Percentiles rank a stretch among this genome's conserved stretches.
Evolutionary conservation across 495 filamentous ascomycete genomes (phyloP).

Genomic region (Hypoxylon rickii): DNA sequence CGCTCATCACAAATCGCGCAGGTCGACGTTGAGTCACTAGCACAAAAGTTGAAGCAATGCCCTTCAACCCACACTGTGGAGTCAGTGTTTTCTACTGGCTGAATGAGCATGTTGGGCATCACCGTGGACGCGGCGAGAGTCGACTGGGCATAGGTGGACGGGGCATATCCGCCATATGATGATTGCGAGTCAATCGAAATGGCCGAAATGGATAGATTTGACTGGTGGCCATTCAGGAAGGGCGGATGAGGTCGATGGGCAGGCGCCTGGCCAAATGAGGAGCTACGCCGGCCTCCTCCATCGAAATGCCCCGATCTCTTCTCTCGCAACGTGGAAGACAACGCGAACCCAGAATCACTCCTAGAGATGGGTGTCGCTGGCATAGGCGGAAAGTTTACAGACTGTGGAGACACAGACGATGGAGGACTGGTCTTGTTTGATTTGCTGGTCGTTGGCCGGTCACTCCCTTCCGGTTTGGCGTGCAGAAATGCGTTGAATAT

Average conservation of each 20-base stretch:
- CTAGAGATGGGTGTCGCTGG: conserved; percentile 78
- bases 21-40: conserved; percentile 66
- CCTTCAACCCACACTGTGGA: conserved; percentile 92
- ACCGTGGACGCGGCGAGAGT: conserved; percentile 98
- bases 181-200: conserved; percentile 74
- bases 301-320: conserved; percentile 97
- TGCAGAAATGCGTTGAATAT: conserved; percentile 93
- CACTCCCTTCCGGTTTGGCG: conserved; percentile 68
- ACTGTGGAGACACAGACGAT: conserved; percentile 84
- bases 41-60: conserved; percentile 80
- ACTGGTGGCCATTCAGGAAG: conserved; percentile 75
- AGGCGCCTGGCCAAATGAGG: conserved; percentile 77
- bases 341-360: conserved; percentile 85
- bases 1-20: conserved; percentile 91
- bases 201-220: conserved; percentile 83
- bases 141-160: conserved; percentile 93
- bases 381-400: conserved; percentile 74
- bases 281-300: conserved; percentile 79
- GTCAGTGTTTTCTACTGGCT: conserved; percentile 84
- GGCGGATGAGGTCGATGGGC: conserved; percentile 81
- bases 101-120: conserved; percentile 86
- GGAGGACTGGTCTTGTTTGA: conserved; percentile 78
- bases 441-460: conserved; percentile 81
- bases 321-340: conserved; percentile 83
- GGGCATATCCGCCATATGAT: conserved; percentile 81